phyloP scores from a whole-genome alignment of 2,329 filamentous ascomycete genomes.

The Diaporthe humulicola region DNA sequence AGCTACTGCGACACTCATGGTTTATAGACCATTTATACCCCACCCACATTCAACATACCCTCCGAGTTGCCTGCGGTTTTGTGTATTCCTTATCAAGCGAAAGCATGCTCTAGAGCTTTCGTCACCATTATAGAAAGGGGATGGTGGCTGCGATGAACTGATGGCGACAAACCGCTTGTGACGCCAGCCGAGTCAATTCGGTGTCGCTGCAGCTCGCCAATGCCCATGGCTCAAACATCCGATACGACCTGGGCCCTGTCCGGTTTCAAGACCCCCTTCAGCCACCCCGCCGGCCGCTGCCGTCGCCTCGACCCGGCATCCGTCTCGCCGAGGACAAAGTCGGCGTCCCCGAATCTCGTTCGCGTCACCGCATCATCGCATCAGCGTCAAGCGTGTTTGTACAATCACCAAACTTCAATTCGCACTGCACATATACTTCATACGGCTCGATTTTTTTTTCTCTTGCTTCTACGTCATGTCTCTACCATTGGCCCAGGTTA shows the following conservation, averaged over 20 bases:
- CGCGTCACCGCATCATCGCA: slow-evolving; percentile 13
- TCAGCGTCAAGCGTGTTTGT: slow-evolving; percentile 30
- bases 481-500: slow-evolving; percentile 34
- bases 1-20: slow-evolving; percentile 3
- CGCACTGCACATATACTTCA: slow-evolving; percentile 39
- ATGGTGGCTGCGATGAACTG: not conserved
- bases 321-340: not conserved
- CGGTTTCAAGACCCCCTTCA: not conserved
- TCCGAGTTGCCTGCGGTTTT: slow-evolving; percentile 7
- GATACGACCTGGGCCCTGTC: not conserved
- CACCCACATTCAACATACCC: slow-evolving; percentile 30
- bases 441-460: slow-evolving; percentile 2
- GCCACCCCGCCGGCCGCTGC: not conserved
- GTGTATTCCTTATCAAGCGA: slow-evolving; percentile 16
- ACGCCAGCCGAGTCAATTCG: not conserved
- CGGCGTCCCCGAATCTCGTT: not conserved
- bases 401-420: slow-evolving; percentile 36
- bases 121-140: slow-evolving; percentile 29
- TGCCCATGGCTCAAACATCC: not conserved
- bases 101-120: slow-evolving; percentile 26
- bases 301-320: slow-evolving; percentile 2
- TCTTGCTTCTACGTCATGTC: slow-evolving; percentile 25
- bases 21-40: slow-evolving; percentile 35
- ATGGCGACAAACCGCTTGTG: not conserved
- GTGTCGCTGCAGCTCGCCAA: slow-evolving; percentile 2